These are phyloP conservation scores for Cadophora malorum DNA, from an alignment of 2,329 filamentous ascomycete genomes.

Conservation along the genomic window DNA sequence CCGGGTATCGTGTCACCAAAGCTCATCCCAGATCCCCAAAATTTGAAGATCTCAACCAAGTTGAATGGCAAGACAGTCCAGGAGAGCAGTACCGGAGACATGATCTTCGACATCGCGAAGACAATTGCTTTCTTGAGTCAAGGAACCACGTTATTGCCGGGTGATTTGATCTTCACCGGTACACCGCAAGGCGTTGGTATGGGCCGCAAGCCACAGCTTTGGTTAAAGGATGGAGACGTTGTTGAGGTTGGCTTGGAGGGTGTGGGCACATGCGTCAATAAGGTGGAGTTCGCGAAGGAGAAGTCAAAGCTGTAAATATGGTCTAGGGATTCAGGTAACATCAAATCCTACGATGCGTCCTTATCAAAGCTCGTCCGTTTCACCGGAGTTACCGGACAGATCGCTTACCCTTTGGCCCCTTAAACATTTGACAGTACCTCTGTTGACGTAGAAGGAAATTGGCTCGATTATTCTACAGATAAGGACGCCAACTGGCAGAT, in stretches of 20 bases:
- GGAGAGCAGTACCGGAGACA: conserved; percentile 62
- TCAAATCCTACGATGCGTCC: background rate
- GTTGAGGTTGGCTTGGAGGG: conserved; percentile 72
- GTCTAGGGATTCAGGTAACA: background rate
- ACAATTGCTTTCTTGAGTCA: conserved; percentile 65
- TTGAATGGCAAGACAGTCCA: conserved; percentile 66
- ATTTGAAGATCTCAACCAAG: conserved; percentile 61
- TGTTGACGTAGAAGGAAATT: too few species aligned
- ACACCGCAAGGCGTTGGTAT: conserved; percentile 75
- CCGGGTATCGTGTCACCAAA: conserved; percentile 70
- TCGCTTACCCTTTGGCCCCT: too few species aligned
- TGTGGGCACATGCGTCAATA: conserved; percentile 66
- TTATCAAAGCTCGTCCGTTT: background rate
- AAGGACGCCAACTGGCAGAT: too few species aligned
- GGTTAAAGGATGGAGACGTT: conserved; percentile 73
- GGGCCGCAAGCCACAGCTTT: conserved; percentile 69
- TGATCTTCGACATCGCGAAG: conserved; percentile 68
- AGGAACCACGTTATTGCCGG: conserved; percentile 67
- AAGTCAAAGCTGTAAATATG: conserved; percentile 43
- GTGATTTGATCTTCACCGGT: conserved; percentile 71
- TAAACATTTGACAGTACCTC: too few species aligned
- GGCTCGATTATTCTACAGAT: too few species aligned
- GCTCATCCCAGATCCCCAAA: conserved; percentile 63
- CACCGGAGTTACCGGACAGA: background rate
- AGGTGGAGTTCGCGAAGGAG: conserved; percentile 52